Percentiles rank a stretch among this genome's conserved stretches.
phyloP scores from a whole-genome alignment of 1,139 yeast genomes.

The Geotrichum cucujoidarum region DNA sequence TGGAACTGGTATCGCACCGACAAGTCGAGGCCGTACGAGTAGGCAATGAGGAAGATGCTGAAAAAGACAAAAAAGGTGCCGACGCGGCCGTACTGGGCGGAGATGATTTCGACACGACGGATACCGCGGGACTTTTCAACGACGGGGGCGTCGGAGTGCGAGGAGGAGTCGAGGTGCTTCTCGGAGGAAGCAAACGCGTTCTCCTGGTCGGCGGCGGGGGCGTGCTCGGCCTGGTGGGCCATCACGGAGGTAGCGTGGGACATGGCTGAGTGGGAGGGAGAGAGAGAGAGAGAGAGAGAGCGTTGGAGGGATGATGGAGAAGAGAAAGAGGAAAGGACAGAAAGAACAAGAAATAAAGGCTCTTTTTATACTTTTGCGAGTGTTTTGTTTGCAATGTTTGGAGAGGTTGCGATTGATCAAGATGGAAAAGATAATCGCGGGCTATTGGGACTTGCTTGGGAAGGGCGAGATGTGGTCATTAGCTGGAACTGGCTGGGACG shows the following conservation, averaged over 20 bases:
- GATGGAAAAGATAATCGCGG: too few relatives aligned
- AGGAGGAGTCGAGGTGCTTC: not conserved
- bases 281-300: not conserved
- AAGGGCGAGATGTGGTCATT: too few relatives aligned
- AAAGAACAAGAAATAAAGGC: not conserved
- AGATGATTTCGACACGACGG: constrained; percentile 36
- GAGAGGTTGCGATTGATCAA: too few relatives aligned
- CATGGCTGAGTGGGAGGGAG: too few relatives aligned
- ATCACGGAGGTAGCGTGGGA: not conserved
- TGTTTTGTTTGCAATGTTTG: too few relatives aligned
- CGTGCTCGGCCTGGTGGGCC: not conserved
- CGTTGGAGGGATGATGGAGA: not conserved
- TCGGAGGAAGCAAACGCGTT: not conserved
- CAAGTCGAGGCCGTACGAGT: constrained; percentile 63
- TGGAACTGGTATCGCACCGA: constrained; percentile 49
- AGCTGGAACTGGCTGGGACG: too few relatives aligned
- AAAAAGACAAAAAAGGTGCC: constrained; percentile 44
- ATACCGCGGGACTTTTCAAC: constrained; percentile 33
- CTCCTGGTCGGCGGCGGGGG: not conserved
- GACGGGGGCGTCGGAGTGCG: not conserved
- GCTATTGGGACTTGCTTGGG: too few relatives aligned
- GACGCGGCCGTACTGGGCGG: constrained; percentile 33
- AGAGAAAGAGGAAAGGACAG: not conserved
- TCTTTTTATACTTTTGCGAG: too few relatives aligned
- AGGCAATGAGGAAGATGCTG: constrained; percentile 55